phyloP scores from a whole-genome alignment of 2,329 filamentous ascomycete species.

The Fusarium sp. region DNA sequence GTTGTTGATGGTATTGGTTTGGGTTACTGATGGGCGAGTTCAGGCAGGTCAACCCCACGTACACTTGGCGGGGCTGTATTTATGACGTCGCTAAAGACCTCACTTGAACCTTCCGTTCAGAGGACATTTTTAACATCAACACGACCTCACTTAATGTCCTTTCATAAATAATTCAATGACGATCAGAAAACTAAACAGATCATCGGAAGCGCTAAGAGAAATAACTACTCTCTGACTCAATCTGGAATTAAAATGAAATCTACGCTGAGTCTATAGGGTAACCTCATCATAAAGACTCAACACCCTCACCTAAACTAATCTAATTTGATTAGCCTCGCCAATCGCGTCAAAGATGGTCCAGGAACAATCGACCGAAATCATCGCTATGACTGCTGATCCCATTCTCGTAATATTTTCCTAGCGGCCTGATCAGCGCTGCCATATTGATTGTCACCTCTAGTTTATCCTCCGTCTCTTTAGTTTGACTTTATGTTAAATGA shows the following conservation, averaged over 20 bases:
- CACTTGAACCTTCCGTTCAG: not conserved
- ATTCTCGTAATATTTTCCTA: constrained; percentile 11
- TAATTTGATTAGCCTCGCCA: constrained; percentile 3
- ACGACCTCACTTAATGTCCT: too few species aligned
- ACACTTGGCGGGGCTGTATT: constrained; percentile 12
- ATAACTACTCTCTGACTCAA: not conserved
- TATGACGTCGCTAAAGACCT: constrained; percentile 30
- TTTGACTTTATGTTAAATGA: not conserved
- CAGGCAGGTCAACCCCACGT: constrained; percentile 19
- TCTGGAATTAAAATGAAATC: not conserved
- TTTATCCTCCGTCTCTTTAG: constrained; percentile 10
- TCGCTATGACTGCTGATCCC: not conserved
- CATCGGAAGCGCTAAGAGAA: too few species aligned
- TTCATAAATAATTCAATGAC: too few species aligned
- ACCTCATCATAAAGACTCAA: not conserved
- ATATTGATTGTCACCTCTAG: constrained; percentile 8
- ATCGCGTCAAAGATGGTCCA: constrained; percentile 5
- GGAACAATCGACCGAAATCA: not conserved
- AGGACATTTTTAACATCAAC: not conserved
- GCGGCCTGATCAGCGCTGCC: constrained; percentile 26
- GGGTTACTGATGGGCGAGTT: not conserved
- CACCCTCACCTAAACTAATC: not conserved
- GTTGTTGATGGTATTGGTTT: not conserved
- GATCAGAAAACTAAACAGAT: too few species aligned
- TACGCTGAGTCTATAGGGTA: constrained; percentile 9